A percentile compares a stretch with the other conserved stretches of the same genome.
Evolutionary conservation across 495 filamentous ascomycete genomes (phyloP).

Genomic region (Aspergillus heteromorphus): DNA sequence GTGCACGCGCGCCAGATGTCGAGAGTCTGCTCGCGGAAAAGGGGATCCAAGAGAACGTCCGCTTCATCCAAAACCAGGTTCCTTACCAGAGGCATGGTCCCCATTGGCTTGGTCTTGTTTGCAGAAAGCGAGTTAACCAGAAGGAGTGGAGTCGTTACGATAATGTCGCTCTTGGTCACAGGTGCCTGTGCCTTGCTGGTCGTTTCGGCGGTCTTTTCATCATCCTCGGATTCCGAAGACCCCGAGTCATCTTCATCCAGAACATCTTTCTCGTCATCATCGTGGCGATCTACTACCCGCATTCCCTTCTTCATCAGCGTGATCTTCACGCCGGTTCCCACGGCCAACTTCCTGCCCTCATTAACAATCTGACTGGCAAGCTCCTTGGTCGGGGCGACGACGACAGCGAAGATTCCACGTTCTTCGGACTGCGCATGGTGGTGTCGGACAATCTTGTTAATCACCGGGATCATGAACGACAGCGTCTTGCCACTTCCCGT

Average conservation of each 20-base stretch:
- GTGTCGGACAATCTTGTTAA: constrained; percentile 63
- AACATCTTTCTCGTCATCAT: constrained; percentile 28
- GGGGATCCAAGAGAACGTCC: constrained; percentile 84
- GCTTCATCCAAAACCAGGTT: constrained; percentile 87
- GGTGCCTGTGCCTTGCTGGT: constrained; percentile 33
- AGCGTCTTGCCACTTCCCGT: constrained; percentile 98
- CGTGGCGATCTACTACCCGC: constrained; percentile 49
- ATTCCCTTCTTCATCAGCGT: constrained; percentile 82
- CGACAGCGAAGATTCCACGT: constrained; percentile 55
- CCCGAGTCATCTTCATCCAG: constrained; percentile 39
- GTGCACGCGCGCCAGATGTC: constrained; percentile 76
- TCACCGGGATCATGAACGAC: constrained; percentile 80
- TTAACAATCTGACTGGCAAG: constrained; percentile 89
- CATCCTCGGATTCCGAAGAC: constrained; percentile 34
- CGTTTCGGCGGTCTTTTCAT: constrained; percentile 29
- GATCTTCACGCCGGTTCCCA: constrained; percentile 73
- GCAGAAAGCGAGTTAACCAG: constrained; percentile 68
- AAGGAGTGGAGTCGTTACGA: constrained; percentile 81
- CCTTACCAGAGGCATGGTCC: constrained; percentile 56
- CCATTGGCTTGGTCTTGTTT: constrained; percentile 34
- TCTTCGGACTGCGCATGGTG: constrained; percentile 40
- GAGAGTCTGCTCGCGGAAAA: constrained; percentile 87
- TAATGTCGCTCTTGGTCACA: constrained; percentile 68
- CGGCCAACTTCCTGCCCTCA: constrained; percentile 75
- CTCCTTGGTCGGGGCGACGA: constrained; percentile 90